These are phyloP conservation scores for Pichia eremophila DNA, from an alignment of 805 yeast genomes.

Conservation along the genomic window DNA sequence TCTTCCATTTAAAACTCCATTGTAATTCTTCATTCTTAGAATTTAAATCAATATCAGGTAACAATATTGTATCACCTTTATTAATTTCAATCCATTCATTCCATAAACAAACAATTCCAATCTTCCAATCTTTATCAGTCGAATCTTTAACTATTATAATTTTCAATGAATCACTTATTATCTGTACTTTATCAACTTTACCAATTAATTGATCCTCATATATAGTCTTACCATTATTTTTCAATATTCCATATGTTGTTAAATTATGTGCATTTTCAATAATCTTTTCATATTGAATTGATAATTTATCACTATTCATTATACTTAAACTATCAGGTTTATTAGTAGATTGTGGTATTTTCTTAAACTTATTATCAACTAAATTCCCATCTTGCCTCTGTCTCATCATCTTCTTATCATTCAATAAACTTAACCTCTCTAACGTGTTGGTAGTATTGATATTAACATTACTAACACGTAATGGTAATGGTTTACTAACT, in stretches of 20 bases:
- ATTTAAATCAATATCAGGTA: conserved; percentile 5
- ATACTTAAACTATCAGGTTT: neutral
- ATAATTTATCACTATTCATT: neutral
- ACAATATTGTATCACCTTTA: conserved; percentile 5
- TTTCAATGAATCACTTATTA: conserved; percentile 5
- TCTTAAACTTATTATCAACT: neutral
- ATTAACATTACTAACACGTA: neutral
- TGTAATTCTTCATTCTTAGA: neutral
- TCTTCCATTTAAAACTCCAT: conserved; percentile 14
- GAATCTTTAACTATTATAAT: neutral
- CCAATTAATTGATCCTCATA: neutral
- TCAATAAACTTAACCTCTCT: neutral
- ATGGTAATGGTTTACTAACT: no score
- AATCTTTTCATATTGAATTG: neutral
- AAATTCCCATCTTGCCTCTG: neutral
- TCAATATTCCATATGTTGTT: conserved; percentile 6
- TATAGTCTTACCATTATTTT: neutral
- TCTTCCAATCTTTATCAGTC: neutral
- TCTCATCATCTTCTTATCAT: neutral
- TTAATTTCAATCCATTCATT: conserved; percentile 10
- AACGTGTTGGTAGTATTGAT: neutral
- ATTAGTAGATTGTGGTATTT: neutral
- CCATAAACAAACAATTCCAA: conserved; percentile 9
- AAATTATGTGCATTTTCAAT: neutral
- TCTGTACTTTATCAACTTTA: neutral